A percentile compares a stretch with the other conserved stretches of the same genome.
phyloP scores from a whole-genome alignment of 768 basidiomycete species.

The Lepiota subincarnata region DNA sequence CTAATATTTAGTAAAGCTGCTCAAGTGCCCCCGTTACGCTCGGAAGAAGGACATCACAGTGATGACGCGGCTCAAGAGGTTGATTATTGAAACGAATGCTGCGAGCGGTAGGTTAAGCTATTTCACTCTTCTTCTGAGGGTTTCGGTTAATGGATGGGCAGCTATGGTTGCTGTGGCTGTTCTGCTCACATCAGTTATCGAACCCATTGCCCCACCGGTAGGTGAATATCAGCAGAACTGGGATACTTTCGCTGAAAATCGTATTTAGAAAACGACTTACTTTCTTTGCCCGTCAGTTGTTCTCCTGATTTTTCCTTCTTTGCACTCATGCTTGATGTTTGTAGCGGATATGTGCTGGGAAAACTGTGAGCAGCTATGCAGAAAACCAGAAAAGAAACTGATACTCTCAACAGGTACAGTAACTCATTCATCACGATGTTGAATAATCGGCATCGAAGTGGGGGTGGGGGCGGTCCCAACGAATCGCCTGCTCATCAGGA shows the following conservation, averaged over 20 bases:
- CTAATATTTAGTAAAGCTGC: not conserved
- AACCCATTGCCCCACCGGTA: constrained; percentile 10
- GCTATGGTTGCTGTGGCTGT: constrained; percentile 6
- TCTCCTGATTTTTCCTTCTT: not conserved
- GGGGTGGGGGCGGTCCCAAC: not conserved
- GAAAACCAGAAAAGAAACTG: not conserved
- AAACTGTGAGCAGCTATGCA: constrained; percentile 1
- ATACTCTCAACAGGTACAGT: constrained; percentile 1
- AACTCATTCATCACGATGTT: constrained; percentile 12
- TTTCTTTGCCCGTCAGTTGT: constrained; percentile 10
- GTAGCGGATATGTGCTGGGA: constrained; percentile 7
- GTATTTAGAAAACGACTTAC: constrained; percentile 5
- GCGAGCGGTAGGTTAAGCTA: constrained; percentile 1
- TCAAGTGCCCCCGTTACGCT: not conserved
- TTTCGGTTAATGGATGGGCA: not conserved
- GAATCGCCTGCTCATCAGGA: not conserved
- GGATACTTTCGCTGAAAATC: not conserved
- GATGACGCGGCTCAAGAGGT: constrained; percentile 1
- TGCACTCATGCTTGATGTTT: not conserved
- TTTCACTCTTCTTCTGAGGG: not conserved
- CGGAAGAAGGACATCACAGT: not conserved
- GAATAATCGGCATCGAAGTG: constrained; percentile 4
- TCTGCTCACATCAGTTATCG: constrained; percentile 2
- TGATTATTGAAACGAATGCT: constrained; percentile 8
- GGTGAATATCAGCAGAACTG: not conserved